A percentile compares a stretch with the other conserved stretches of the same genome.
Evolutionary conservation across 768 basidiomycete species (phyloP).

Genomic region (Phlegmacium glaucopus): DNA sequence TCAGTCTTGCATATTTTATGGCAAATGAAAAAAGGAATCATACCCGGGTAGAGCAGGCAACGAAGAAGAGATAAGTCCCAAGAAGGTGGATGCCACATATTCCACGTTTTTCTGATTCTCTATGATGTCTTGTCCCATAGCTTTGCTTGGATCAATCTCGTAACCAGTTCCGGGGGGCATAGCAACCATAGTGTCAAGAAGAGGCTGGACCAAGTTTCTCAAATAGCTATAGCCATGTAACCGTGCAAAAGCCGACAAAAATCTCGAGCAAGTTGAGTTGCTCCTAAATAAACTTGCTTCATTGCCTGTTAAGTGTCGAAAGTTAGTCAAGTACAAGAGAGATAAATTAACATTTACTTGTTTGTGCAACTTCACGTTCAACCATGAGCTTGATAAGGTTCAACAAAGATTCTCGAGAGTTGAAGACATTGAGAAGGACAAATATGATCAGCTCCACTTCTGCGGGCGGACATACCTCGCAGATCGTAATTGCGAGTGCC

Average conservation of each 20-base stretch:
- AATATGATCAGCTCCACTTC: conserved; percentile 86
- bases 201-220: conserved; percentile 71
- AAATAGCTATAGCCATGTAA: conserved; percentile 93
- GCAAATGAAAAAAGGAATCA: conserved; percentile 26
- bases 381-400: conserved; percentile 79
- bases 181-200: conserved; percentile 70
- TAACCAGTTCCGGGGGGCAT: conserved; percentile 74
- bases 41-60: conserved; percentile 71
- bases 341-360: conserved; percentile 44
- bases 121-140: conserved; percentile 53
- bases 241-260: conserved; percentile 82
- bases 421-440: conserved; percentile 83
- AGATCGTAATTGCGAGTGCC: conserved; percentile 79
- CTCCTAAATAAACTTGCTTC: conserved; percentile 83
- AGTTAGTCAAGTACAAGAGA: not conserved
- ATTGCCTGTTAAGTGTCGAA: conserved; percentile 44
- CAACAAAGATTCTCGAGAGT: conserved; percentile 70
- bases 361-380: conserved; percentile 76
- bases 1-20: conserved; percentile 1
- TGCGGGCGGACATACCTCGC: conserved; percentile 75
- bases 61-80: conserved; percentile 72
- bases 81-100: conserved; percentile 69
- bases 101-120: conserved; percentile 73
- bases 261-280: conserved; percentile 84
- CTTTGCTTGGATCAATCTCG: conserved; percentile 70